phyloP scores from a whole-genome alignment of 2,329 filamentous ascomycete species.

The Fusarium kyushuense region DNA sequence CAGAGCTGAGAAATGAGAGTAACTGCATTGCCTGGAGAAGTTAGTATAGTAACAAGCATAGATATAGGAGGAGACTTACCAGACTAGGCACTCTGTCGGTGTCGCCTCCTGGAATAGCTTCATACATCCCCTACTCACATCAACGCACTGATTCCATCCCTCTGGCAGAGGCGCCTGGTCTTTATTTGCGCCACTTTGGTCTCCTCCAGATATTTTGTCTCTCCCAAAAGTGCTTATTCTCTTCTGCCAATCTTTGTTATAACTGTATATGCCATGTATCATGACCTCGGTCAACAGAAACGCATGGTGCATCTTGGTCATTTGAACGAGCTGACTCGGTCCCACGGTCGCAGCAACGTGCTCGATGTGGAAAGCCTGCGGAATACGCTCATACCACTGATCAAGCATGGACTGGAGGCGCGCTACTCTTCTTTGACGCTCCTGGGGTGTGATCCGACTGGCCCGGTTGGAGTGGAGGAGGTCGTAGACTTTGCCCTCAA shows the following conservation, averaged over 20 bases:
- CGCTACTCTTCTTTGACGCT: constrained; percentile 48
- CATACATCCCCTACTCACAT: constrained; percentile 52
- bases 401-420: constrained; percentile 52
- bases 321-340: constrained; percentile 49
- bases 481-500: constrained; percentile 58
- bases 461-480: constrained; percentile 52
- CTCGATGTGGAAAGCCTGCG: constrained; percentile 51
- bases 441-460: constrained; percentile 45
- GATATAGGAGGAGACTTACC: constrained; percentile 33
- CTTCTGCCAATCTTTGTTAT: constrained; percentile 54
- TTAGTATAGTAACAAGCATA: not conserved
- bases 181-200: constrained; percentile 17
- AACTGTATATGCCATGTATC: constrained; percentile 56
- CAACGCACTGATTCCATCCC: constrained; percentile 52
- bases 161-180: constrained; percentile 39
- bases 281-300: constrained; percentile 54
- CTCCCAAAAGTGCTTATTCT: constrained; percentile 48
- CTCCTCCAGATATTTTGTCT: constrained; percentile 39
- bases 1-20: constrained; percentile 51
- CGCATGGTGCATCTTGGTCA: constrained; percentile 55
- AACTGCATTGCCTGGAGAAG: constrained; percentile 45
- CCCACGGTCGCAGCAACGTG: constrained; percentile 49
- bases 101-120: constrained; percentile 49
- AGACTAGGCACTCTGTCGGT: constrained; percentile 51
- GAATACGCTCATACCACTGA: constrained; percentile 54